phyloP scores from a whole-genome alignment of 306 rosid species.

The Sindora glabra region DNA sequence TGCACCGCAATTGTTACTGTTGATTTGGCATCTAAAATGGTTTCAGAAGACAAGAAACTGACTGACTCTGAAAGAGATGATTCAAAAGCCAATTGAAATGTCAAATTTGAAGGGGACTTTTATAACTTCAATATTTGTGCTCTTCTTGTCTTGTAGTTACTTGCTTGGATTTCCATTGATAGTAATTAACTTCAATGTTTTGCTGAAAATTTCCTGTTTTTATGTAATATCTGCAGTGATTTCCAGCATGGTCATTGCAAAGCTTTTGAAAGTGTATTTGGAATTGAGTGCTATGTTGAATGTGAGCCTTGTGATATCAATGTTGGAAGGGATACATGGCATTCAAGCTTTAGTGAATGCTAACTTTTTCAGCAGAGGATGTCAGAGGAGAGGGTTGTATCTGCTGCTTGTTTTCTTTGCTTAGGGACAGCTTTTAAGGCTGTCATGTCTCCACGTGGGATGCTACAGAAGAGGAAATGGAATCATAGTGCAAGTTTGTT shows the following conservation, averaged over 20 bases:
- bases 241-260: slow-evolving; percentile 9
- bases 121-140: slow-evolving; percentile 25
- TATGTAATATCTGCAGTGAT: slow-evolving; percentile 3
- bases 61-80: slow-evolving; percentile 34
- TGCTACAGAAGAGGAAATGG: slow-evolving; percentile 27
- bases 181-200: not conserved
- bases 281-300: slow-evolving; percentile 65
- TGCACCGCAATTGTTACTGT: slow-evolving; percentile 16
- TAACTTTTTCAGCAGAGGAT: slow-evolving; percentile 30
- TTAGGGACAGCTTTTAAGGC: slow-evolving; percentile 38
- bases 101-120: slow-evolving; percentile 28
- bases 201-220: not conserved
- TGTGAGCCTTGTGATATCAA: slow-evolving; percentile 44
- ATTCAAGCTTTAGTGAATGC: slow-evolving; percentile 31
- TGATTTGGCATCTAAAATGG: slow-evolving; percentile 29
- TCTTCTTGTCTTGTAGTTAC: slow-evolving; percentile 16
- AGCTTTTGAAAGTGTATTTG: slow-evolving; percentile 31
- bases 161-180: slow-evolving; percentile 18
- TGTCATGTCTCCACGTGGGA: slow-evolving; percentile 29
- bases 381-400: slow-evolving; percentile 28
- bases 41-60: slow-evolving; percentile 15
- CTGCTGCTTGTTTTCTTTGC: slow-evolving; percentile 45
- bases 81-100: slow-evolving; percentile 15
- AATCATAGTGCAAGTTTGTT: slow-evolving; percentile 24
- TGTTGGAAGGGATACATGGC: slow-evolving; percentile 39